A percentile compares a stretch with the other conserved stretches of the same genome.
Evolutionary conservation across 345 rosid species (phyloP).

Genomic region (Sonneratia alba): DNA sequence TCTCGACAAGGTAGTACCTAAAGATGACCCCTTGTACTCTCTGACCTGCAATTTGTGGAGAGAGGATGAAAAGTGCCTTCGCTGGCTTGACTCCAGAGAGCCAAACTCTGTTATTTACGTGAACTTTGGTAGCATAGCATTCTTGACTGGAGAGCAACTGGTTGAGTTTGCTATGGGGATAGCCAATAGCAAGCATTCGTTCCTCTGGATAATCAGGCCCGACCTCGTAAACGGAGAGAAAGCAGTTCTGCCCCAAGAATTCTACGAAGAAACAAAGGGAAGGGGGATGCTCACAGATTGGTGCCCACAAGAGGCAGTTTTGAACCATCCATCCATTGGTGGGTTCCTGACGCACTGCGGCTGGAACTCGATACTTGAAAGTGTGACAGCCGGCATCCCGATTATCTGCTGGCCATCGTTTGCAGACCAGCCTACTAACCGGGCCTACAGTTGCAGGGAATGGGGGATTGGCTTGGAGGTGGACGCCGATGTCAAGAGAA

Average conservation of each 20-base stretch:
- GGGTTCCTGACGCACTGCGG: conserved; percentile 13
- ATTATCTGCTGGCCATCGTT: conserved; percentile 9
- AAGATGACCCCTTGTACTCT: background rate
- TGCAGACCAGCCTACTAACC: conserved; percentile 5
- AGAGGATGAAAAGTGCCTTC: conserved; percentile 4
- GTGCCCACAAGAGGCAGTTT: conserved; percentile 4
- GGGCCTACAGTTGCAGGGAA: background rate
- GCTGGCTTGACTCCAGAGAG: conserved; percentile 4
- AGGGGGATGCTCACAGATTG: conserved; percentile 2
- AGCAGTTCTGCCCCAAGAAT: background rate
- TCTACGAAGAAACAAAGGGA: background rate
- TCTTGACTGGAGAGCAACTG: conserved; percentile 4
- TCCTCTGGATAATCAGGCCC: conserved; percentile 9
- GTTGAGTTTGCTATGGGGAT: conserved; percentile 7
- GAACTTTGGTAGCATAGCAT: conserved; percentile 9
- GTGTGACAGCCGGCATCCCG: conserved; percentile 5
- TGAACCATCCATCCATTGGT: conserved; percentile 5
- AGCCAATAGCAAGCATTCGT: conserved; percentile 5
- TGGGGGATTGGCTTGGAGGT: conserved; percentile 8
- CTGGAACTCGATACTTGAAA: conserved; percentile 8
- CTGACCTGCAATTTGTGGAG: conserved; percentile 7
- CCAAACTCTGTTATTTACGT: conserved; percentile 7
- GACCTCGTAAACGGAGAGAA: conserved; percentile 3
- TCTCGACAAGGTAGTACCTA: background rate
- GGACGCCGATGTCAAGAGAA: background rate